phyloP scores from a whole-genome alignment of 345 rosid genomes.

The Dipteronia dyeriana region DNA sequence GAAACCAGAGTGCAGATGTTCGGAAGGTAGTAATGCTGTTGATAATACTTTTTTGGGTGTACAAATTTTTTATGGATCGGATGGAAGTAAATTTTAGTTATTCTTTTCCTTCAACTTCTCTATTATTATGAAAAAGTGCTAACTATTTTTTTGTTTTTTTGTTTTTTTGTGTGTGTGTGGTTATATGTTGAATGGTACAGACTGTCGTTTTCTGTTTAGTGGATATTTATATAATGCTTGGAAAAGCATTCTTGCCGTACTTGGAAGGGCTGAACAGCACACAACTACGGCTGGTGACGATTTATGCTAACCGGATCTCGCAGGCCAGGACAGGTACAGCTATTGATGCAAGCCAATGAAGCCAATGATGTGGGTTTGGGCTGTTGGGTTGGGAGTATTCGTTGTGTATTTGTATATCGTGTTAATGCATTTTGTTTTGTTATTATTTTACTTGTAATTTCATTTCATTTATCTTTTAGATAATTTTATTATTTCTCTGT shows the following conservation, averaged over 20 bases:
- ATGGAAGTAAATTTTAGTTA: background rate
- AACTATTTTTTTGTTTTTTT: background rate
- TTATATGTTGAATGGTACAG: constrained; percentile 42
- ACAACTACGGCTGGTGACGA: constrained; percentile 87
- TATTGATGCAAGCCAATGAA: constrained; percentile 50
- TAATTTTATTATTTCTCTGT: background rate
- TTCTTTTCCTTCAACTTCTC: background rate
- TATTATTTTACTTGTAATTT: background rate
- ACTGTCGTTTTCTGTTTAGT: constrained; percentile 98
- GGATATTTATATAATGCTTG: constrained; percentile 96
- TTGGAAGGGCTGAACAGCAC: constrained; percentile 92
- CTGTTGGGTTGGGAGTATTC: constrained; percentile 29
- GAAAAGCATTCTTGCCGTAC: constrained; percentile 92
- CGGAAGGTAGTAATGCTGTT: constrained; percentile 69
- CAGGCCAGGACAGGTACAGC: constrained; percentile 90
- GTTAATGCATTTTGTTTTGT: constrained; percentile 38
- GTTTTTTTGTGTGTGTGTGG: background rate
- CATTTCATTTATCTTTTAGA: constrained; percentile 2
- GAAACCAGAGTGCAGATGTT: constrained; percentile 95
- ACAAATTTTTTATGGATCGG: background rate
- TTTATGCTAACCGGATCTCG: constrained; percentile 95
- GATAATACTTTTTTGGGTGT: background rate
- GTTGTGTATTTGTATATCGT: constrained; percentile 55
- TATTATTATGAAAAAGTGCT: background rate
- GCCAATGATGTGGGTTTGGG: constrained; percentile 22